A percentile compares a stretch with the other conserved stretches of the same genome.
Evolutionary conservation across 305 asterid species (phyloP).

Genomic region (Fraxinus floribunda): DNA sequence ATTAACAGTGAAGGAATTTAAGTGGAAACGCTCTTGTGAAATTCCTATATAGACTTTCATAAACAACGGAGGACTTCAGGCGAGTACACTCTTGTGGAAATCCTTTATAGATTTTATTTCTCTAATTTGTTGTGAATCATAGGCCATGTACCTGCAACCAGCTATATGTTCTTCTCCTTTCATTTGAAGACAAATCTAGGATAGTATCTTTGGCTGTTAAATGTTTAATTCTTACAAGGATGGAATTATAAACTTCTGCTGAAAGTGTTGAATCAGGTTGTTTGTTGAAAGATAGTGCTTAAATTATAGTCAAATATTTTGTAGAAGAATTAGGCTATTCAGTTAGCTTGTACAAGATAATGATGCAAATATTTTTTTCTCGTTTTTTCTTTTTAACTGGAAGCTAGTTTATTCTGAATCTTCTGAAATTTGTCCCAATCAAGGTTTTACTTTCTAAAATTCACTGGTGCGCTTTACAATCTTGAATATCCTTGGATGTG

Average conservation of each 20-base stretch:
- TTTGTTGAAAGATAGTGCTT: not conserved
- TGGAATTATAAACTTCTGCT: not conserved
- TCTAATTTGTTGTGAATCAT: not conserved
- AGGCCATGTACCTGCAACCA: not conserved
- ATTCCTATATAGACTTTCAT: not conserved
- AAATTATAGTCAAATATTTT: not conserved
- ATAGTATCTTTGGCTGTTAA: not conserved
- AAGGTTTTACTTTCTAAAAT: not conserved
- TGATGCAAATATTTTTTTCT: not conserved
- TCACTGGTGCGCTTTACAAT: not conserved
- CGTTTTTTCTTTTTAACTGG: not conserved
- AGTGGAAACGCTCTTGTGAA: not conserved
- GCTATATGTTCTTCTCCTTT: not conserved
- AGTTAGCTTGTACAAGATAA: not conserved
- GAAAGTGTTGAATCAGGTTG: not conserved
- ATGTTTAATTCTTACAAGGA: not conserved
- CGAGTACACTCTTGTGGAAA: not conserved
- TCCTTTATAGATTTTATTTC: not conserved
- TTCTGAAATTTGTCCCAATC: not conserved
- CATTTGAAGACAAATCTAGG: not conserved
- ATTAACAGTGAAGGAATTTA: not conserved
- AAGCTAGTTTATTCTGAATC: not conserved
- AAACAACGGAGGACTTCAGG: not conserved
- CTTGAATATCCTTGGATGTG: not conserved
- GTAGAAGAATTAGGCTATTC: not conserved